These are phyloP conservation scores for Moringa oleifera DNA, from an alignment of 345 rosid species.

Conservation along the genomic window DNA sequence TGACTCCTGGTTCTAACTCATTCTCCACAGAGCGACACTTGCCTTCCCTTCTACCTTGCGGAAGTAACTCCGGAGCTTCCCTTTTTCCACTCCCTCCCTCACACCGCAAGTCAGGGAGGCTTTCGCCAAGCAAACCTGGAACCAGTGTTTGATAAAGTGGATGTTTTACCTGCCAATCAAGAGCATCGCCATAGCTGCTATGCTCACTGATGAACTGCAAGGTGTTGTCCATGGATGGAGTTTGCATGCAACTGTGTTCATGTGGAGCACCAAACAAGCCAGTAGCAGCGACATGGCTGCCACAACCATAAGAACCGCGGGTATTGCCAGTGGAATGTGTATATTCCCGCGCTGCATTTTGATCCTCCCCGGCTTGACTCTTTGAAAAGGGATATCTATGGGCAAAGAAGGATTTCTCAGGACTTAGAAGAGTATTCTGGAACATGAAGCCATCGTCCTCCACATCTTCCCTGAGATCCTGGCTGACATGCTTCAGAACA, in stretches of 20 bases:
- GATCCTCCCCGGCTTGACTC: not conserved
- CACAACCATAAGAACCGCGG: not conserved
- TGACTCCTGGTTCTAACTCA: slow-evolving; percentile 41
- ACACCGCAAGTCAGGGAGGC: too few relatives aligned
- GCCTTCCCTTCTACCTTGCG: too few relatives aligned
- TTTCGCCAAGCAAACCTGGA: not conserved
- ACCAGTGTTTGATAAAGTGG: not conserved
- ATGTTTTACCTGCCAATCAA: not conserved
- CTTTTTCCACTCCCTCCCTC: too few relatives aligned
- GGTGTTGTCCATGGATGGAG: too few relatives aligned
- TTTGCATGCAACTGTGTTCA: too few relatives aligned
- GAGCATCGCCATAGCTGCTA: not conserved
- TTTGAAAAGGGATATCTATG: not conserved
- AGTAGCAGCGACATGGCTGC: too few relatives aligned
- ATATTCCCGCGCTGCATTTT: not conserved
- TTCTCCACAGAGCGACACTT: slow-evolving; percentile 9
- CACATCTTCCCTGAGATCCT: slow-evolving; percentile 44
- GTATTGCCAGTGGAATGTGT: not conserved
- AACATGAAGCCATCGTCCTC: slow-evolving; percentile 41
- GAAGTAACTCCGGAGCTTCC: too few relatives aligned
- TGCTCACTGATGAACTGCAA: too few relatives aligned
- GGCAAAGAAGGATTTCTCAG: slow-evolving; percentile 42
- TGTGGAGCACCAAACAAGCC: too few relatives aligned
- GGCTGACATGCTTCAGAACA: slow-evolving; percentile 30
- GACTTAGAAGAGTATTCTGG: slow-evolving; percentile 46